Conservation (phyloP, 257 asterid species). For the Buddleja alternifolia region DNA sequence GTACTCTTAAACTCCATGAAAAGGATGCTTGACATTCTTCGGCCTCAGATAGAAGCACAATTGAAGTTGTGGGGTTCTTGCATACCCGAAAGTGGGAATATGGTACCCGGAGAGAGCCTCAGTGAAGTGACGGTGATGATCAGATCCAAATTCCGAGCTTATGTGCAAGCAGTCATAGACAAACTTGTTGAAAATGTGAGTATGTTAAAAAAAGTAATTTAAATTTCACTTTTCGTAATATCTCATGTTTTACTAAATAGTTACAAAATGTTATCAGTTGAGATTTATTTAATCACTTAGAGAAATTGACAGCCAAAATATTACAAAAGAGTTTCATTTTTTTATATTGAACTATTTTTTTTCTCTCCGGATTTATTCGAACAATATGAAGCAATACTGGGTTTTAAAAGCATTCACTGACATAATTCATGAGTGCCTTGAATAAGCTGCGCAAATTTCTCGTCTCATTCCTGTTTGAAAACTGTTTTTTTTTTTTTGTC, state of each 20-base stretch:
- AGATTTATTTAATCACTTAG: neutral
- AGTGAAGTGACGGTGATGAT: conserved; percentile 91
- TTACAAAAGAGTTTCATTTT: no score
- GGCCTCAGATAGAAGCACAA: conserved; percentile 72
- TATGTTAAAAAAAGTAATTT: neutral
- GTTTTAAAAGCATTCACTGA: no score
- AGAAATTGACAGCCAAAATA: neutral
- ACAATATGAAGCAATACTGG: no score
- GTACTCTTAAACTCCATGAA: conserved; percentile 80
- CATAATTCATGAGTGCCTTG: no score
- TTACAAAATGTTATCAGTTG: neutral
- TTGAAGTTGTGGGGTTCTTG: conserved; percentile 83
- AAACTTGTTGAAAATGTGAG: conserved; percentile 89
- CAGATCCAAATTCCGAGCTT: conserved; percentile 78
- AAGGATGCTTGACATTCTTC: conserved; percentile 76
- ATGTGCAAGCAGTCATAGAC: conserved; percentile 76
- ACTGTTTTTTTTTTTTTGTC: neutral
- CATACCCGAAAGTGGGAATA: conserved; percentile 68
- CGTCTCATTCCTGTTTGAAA: neutral
- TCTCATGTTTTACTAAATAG: neutral
- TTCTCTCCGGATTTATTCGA: no score
- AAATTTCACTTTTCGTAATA: neutral
- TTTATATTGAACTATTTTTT: no score
- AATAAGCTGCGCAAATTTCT: neutral
- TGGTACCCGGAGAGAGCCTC: conserved; percentile 72